Evolutionary conservation across 1,284 basidiomycete genomes (phyloP).

Genomic region (Ceratobasidium sp.): DNA sequence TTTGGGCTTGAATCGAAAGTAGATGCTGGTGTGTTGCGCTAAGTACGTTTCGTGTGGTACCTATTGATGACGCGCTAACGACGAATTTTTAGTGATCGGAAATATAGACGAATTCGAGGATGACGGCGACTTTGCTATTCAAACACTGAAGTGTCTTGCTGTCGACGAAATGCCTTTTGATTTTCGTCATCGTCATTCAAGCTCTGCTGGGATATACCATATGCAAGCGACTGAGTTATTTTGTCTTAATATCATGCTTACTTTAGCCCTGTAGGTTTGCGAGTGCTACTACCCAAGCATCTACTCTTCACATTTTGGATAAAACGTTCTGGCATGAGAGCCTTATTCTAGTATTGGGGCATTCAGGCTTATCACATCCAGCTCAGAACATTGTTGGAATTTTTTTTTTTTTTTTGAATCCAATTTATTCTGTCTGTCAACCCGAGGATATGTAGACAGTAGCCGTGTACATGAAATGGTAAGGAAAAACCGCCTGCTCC

Average conservation of each 20-base stretch:
- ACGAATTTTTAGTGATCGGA: neutral
- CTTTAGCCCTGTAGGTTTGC: neutral
- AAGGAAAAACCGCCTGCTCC: too few relatives aligned
- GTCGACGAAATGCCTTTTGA: conserved; percentile 6
- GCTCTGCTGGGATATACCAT: conserved; percentile 14
- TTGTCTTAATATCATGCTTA: neutral
- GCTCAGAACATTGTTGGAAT: too few relatives aligned
- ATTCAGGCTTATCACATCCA: too few relatives aligned
- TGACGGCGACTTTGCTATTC: neutral
- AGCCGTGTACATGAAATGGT: too few relatives aligned
- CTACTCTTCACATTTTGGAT: neutral
- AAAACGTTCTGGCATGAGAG: too few relatives aligned
- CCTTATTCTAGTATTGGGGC: too few relatives aligned
- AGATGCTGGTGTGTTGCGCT: conserved; percentile 36
- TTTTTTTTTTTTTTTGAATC: too few relatives aligned
- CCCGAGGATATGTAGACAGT: too few relatives aligned
- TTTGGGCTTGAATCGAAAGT: neutral
- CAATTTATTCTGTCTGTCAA: too few relatives aligned
- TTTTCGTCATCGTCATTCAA: conserved; percentile 2
- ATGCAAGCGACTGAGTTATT: neutral
- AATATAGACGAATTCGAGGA: neutral
- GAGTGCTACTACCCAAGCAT: neutral
- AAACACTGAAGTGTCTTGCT: neutral
- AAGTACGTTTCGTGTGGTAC: neutral
- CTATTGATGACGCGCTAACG: neutral